phyloP scores from a whole-genome alignment of 2,329 filamentous ascomycete genomes.

The Monosporascus sp. region DNA sequence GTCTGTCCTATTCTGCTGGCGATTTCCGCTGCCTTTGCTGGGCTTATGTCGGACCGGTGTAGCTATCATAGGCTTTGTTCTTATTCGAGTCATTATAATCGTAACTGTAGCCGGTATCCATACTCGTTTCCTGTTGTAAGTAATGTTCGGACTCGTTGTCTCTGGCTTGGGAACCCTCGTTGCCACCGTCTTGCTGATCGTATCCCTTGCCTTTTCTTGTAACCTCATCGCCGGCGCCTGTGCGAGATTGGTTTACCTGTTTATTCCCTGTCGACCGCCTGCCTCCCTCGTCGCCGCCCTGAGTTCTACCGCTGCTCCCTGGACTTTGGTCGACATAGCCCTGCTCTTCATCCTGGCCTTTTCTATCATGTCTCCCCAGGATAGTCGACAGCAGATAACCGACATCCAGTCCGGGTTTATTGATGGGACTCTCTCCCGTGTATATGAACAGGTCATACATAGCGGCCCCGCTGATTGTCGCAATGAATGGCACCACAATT shows the following conservation, averaged over 20 bases:
- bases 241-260: not conserved
- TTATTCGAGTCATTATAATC: not conserved
- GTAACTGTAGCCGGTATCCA: not conserved
- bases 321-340: not conserved
- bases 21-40: too few species aligned
- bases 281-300: not conserved
- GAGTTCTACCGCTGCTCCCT: not conserved
- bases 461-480: slow-evolving; percentile 58
- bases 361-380: not conserved
- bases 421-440: slow-evolving; percentile 65
- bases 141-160: not conserved
- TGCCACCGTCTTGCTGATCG: not conserved
- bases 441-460: slow-evolving; percentile 65
- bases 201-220: not conserved
- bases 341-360: not conserved
- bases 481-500: slow-evolving; percentile 65
- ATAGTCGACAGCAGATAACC: slow-evolving; percentile 34
- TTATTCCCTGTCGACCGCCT: not conserved
- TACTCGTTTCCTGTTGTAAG: not conserved
- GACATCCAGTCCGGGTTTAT: slow-evolving; percentile 61
- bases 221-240: not conserved
- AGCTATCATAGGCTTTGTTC: not conserved
- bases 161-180: not conserved
- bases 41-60: not conserved
- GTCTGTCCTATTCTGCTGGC: too few species aligned